Percentiles rank a stretch among this genome's conserved stretches.
Evolutionary conservation across 768 basidiomycete genomes (phyloP).

Genomic region (Podaxis sp.): DNA sequence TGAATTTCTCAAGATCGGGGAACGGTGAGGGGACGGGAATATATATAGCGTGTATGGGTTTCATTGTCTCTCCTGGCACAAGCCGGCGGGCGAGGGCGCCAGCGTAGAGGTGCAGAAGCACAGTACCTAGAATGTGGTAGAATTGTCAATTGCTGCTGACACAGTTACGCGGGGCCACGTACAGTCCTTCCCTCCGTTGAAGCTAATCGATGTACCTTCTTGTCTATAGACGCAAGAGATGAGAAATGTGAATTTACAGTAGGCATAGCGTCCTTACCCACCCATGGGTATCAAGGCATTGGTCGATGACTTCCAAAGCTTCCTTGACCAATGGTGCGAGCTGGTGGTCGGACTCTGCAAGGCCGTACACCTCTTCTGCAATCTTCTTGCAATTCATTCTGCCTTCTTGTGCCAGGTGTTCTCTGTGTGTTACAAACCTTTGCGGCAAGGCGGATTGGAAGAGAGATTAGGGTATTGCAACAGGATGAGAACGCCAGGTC

Average conservation of each 20-base stretch:
- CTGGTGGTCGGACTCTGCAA: conserved; percentile 47
- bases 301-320: conserved; percentile 80
- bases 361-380: conserved; percentile 56
- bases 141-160: conserved; percentile 1
- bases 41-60: conserved; percentile 70
- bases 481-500: not conserved
- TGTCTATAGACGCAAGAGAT: conserved; percentile 40
- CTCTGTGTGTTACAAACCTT: conserved; percentile 1
- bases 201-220: conserved; percentile 80
- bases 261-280: conserved; percentile 41
- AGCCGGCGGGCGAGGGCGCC: conserved; percentile 59
- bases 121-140: conserved; percentile 63
- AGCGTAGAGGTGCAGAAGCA: conserved; percentile 87
- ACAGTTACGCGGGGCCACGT: conserved; percentile 26
- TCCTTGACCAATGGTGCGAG: conserved; percentile 66
- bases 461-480: not conserved
- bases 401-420: not conserved
- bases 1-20: conserved; percentile 79
- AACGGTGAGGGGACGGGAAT: conserved; percentile 92
- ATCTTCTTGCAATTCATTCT: conserved; percentile 51
- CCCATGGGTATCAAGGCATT: conserved; percentile 77
- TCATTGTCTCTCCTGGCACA: conserved; percentile 30
- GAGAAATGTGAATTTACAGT: conserved; percentile 17
- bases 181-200: conserved; percentile 99
- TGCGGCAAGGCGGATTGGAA: not conserved